Conservation (phyloP, 371 early-diverging fungal species). For the Rhizopus microsporus region DNA sequence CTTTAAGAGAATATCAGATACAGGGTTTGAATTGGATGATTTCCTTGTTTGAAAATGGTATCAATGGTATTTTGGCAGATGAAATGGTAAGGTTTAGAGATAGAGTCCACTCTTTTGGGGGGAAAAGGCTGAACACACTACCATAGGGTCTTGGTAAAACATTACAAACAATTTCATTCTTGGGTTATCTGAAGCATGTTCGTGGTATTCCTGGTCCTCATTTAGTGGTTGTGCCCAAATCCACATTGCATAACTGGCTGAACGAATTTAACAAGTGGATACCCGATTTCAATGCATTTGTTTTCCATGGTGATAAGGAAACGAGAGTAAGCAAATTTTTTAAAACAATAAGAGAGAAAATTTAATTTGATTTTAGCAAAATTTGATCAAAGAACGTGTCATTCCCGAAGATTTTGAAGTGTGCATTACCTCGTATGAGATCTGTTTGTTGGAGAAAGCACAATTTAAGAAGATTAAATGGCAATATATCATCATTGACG, state of each 20-base stretch:
- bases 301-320: conserved; percentile 95
- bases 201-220: conserved; percentile 81
- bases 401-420: conserved; percentile 83
- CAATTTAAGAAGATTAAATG: conserved; percentile 88
- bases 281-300: conserved; percentile 87
- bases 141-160: conserved; percentile 97
- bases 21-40: conserved; percentile 99
- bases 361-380: conserved; percentile 36
- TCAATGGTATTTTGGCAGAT: conserved; percentile 99
- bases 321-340: conserved; percentile 59
- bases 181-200: conserved; percentile 90
- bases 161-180: conserved; percentile 95
- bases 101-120: not conserved
- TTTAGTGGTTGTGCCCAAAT: conserved; percentile 97
- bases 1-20: conserved; percentile 95
- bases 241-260: conserved; percentile 98
- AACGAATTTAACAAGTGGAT: conserved; percentile 94
- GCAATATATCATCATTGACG: conserved; percentile 97
- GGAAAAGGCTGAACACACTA: not conserved
- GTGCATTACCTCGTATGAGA: conserved; percentile 98
- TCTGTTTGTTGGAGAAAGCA: conserved; percentile 89
- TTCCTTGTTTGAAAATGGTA: conserved; percentile 94
- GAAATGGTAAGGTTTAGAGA: conserved; percentile 80
- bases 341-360: not conserved
- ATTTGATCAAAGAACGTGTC: conserved; percentile 58